A percentile compares a stretch with the other conserved stretches of the same genome.
phyloP scores from a whole-genome alignment of 2,329 filamentous ascomycete genomes.

The Colletotrichum costaricense region DNA sequence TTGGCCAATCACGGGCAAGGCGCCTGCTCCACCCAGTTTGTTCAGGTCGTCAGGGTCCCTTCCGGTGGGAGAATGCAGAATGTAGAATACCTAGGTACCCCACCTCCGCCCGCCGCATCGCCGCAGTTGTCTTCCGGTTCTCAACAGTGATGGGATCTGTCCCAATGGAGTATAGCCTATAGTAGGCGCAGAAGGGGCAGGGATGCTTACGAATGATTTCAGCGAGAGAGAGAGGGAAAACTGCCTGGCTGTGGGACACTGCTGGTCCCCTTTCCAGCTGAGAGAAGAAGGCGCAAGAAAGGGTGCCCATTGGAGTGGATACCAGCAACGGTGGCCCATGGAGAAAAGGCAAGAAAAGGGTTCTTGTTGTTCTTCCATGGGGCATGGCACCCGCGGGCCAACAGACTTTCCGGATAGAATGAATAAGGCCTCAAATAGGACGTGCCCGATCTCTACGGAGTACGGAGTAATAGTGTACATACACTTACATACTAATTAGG shows the following conservation, averaged over 20 bases:
- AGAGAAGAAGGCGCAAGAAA: slow-evolving; percentile 23
- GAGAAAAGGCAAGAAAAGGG: background rate
- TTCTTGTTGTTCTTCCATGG: background rate
- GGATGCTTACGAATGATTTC: background rate
- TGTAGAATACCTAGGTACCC: background rate
- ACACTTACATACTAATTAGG: background rate
- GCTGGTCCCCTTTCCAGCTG: slow-evolving; percentile 15
- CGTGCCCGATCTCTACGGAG: background rate
- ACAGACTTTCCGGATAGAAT: background rate
- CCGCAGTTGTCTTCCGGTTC: background rate
- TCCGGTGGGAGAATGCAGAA: background rate
- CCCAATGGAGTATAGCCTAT: background rate
- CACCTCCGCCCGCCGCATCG: background rate
- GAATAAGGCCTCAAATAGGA: too few relatives aligned
- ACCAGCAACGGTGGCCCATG: background rate
- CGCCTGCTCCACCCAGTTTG: background rate
- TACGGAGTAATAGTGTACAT: too few relatives aligned
- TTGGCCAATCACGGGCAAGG: slow-evolving; percentile 10
- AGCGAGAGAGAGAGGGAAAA: background rate
- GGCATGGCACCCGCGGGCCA: background rate
- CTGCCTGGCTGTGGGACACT: too few relatives aligned
- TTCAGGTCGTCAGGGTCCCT: slow-evolving; percentile 25
- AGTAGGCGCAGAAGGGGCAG: slow-evolving; percentile 5
- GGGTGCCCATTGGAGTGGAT: background rate
- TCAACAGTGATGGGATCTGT: background rate